phyloP scores from a whole-genome alignment of 2,329 filamentous ascomycete species.

The Plenodomus biglobosus region DNA sequence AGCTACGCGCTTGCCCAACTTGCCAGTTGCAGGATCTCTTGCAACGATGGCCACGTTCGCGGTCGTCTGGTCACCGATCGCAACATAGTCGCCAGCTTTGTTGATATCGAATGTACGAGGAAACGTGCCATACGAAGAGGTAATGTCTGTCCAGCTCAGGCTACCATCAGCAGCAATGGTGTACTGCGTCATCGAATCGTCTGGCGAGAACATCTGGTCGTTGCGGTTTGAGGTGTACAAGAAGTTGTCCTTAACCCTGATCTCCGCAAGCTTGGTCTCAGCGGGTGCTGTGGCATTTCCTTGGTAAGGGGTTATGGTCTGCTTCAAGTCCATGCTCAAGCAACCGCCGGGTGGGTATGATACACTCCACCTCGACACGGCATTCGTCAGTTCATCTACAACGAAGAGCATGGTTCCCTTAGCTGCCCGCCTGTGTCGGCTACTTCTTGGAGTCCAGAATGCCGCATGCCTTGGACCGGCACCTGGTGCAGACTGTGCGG shows the following conservation, averaged over 20 bases:
- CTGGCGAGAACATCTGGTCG: slow-evolving; percentile 39
- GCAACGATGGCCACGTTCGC: slow-evolving; percentile 38
- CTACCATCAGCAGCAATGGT: slow-evolving; percentile 32
- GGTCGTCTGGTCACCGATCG: slow-evolving; percentile 38
- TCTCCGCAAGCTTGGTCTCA: slow-evolving; percentile 38
- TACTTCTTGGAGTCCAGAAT: slow-evolving; percentile 49
- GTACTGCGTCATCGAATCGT: slow-evolving; percentile 41
- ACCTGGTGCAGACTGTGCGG: slow-evolving; percentile 49
- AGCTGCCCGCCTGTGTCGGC: slow-evolving; percentile 22
- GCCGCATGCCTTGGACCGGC: slow-evolving; percentile 58
- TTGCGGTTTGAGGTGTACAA: slow-evolving; percentile 42
- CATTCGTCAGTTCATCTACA: slow-evolving; percentile 39
- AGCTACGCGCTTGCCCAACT: slow-evolving; percentile 26
- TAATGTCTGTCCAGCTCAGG: slow-evolving; percentile 32
- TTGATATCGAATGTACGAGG: slow-evolving; percentile 43
- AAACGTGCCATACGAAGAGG: slow-evolving; percentile 37
- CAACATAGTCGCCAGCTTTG: slow-evolving; percentile 34
- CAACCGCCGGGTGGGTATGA: slow-evolving; percentile 36
- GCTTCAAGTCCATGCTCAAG: slow-evolving; percentile 31
- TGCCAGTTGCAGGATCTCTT: slow-evolving; percentile 31
- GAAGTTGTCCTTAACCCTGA: slow-evolving; percentile 38
- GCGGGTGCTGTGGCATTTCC: slow-evolving; percentile 29
- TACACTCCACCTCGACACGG: slow-evolving; percentile 35
- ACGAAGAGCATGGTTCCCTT: slow-evolving; percentile 33
- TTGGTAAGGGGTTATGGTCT: slow-evolving; percentile 39